These are phyloP conservation scores for Seiridium cupressi DNA, from an alignment of 2,329 filamentous ascomycete genomes.

Conservation along the genomic window DNA sequence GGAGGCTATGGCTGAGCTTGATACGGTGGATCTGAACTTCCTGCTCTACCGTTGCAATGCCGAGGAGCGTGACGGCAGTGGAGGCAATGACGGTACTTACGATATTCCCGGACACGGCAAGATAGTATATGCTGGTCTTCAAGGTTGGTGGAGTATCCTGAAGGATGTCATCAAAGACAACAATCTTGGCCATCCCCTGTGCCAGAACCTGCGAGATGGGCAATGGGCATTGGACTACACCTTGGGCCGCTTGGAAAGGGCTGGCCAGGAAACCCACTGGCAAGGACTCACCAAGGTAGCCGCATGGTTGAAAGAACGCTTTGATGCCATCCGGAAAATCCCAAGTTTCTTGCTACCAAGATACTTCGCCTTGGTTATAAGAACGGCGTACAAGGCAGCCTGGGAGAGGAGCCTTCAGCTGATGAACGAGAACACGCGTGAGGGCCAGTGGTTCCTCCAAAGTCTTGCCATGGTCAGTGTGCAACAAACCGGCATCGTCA, in stretches of 20 bases:
- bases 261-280: constrained; percentile 63
- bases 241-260: constrained; percentile 71
- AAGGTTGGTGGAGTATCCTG: constrained; percentile 96
- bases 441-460: constrained; percentile 86
- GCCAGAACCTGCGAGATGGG: constrained; percentile 86
- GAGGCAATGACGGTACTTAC: constrained; percentile 83
- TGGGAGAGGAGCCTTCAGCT: constrained; percentile 75
- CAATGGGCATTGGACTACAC: constrained; percentile 93
- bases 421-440: constrained; percentile 73
- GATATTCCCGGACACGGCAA: constrained; percentile 79
- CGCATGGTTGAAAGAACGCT: constrained; percentile 78
- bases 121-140: constrained; percentile 92
- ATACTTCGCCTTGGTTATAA: constrained; percentile 87
- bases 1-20: constrained; percentile 72
- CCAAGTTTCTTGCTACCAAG: constrained; percentile 88
- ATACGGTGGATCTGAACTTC: constrained; percentile 84
- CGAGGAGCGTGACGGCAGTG: constrained; percentile 78
- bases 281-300: constrained; percentile 63
- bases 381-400: constrained; percentile 83
- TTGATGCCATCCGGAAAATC: constrained; percentile 79
- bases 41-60: constrained; percentile 87
- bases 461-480: constrained; percentile 87
- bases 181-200: constrained; percentile 88
- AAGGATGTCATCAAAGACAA: constrained; percentile 84
- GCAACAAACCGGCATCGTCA: constrained; percentile 85